Conservation (phyloP, 2,329 filamentous ascomycete genomes). For the Aspergillus texensis region DNA sequence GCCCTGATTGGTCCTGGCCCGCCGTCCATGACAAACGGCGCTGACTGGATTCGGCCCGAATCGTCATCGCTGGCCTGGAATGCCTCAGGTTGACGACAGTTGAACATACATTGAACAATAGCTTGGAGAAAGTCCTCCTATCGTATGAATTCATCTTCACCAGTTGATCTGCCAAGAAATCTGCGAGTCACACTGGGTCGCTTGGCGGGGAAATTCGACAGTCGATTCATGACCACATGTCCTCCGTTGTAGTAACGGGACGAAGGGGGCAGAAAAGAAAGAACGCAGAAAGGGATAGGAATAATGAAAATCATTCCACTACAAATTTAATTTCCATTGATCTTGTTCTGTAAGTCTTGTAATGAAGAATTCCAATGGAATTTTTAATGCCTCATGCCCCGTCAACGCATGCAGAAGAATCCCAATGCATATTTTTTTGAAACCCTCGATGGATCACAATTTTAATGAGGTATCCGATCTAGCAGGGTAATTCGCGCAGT, state of each 20-base stretch:
- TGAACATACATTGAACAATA: neutral
- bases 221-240: neutral
- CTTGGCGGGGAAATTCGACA: neutral
- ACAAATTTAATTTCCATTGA: neutral
- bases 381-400: neutral
- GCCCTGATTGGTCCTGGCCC: conserved; percentile 26
- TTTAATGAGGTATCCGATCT: conserved; percentile 10
- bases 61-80: neutral
- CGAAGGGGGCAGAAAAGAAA: neutral
- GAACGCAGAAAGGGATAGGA: neutral
- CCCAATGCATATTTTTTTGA: neutral
- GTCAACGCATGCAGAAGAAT: neutral
- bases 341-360: neutral
- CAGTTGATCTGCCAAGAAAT: neutral
- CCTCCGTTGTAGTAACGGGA: neutral
- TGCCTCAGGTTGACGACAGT: neutral
- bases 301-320: neutral
- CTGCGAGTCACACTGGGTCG: neutral
- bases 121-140: neutral
- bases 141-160: neutral
- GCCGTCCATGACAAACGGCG: conserved; percentile 34
- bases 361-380: neutral
- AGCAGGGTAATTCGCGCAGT: conserved; percentile 28
- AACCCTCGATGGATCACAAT: neutral
- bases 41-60: conserved; percentile 31